These are phyloP conservation scores for Closterium sp. DNA, from an alignment of 139 green algal genomes.

Conservation along the genomic window DNA sequence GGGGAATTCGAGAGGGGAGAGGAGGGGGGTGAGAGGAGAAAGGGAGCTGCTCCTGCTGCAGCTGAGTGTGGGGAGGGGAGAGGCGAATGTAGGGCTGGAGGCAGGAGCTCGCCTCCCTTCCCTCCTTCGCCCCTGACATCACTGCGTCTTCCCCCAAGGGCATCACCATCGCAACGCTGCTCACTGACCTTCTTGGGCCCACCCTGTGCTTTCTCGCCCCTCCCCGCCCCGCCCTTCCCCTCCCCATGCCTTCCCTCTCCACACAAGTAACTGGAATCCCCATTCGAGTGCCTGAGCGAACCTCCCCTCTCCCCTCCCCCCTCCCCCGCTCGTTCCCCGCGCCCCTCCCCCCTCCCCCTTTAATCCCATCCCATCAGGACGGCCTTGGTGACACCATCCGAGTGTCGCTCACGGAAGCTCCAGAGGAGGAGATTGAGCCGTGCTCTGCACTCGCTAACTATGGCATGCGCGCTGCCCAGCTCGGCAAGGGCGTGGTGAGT, in stretches of 20 bases:
- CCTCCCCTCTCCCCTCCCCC: neutral
- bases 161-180: too few relatives aligned
- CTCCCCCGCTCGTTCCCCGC: neutral
- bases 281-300: neutral
- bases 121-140: too few relatives aligned
- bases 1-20: too few relatives aligned
- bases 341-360: neutral
- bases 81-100: too few relatives aligned
- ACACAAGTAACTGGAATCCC: neutral
- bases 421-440: constrained; percentile 94
- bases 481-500: constrained; percentile 36
- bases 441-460: constrained; percentile 81
- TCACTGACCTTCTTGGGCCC: too few relatives aligned
- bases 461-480: constrained; percentile 62
- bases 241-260: too few relatives aligned
- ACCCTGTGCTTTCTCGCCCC: too few relatives aligned
- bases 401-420: constrained; percentile 92
- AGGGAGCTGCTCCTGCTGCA: too few relatives aligned
- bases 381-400: constrained; percentile 98
- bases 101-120: too few relatives aligned
- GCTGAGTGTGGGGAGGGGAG: too few relatives aligned
- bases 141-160: too few relatives aligned
- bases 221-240: neutral
- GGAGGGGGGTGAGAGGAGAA: too few relatives aligned
- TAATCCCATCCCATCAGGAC: constrained; percentile 67